Percentiles rank a stretch among this genome's conserved stretches.
Evolutionary conservation across 2,329 filamentous ascomycete species (phyloP).

Genomic region (Xylaria sp.): DNA sequence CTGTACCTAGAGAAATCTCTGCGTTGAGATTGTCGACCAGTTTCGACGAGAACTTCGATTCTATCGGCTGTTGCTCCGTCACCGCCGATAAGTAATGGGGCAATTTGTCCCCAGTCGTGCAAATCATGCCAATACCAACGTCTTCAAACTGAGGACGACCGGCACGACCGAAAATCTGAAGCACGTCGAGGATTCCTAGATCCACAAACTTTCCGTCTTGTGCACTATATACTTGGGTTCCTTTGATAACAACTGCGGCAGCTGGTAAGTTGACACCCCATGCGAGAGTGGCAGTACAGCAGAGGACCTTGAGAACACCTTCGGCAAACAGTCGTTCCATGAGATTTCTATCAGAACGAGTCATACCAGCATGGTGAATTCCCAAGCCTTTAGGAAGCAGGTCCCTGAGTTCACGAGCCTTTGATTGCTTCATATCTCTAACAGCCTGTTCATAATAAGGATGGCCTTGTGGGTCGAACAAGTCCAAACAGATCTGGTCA

Average conservation of each 20-base stretch:
- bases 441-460: conserved; percentile 80
- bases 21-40: conserved; percentile 97
- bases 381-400: conserved; percentile 89
- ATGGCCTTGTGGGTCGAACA: conserved; percentile 82
- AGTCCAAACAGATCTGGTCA: conserved; percentile 77
- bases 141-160: conserved; percentile 98
- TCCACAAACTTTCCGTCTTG: conserved; percentile 97
- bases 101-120: conserved; percentile 92
- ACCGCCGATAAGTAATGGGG: conserved; percentile 90
- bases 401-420: conserved; percentile 85
- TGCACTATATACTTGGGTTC: conserved; percentile 94
- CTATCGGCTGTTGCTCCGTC: conserved; percentile 94
- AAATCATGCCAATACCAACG: conserved; percentile 97
- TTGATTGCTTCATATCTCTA: conserved; percentile 83
- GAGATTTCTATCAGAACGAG: conserved; percentile 90
- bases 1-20: conserved; percentile 90
- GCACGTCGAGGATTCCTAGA: conserved; percentile 91
- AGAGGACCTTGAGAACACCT: conserved; percentile 94
- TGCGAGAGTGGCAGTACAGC: conserved; percentile 95
- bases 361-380: conserved; percentile 96
- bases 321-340: conserved; percentile 91
- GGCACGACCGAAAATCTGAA: conserved; percentile 98
- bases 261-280: conserved; percentile 99
- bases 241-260: conserved; percentile 96
- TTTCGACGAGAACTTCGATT: conserved; percentile 93